These are phyloP conservation scores for Kuraishia ogatae DNA, from an alignment of 805 yeast species.

Conservation along the genomic window DNA sequence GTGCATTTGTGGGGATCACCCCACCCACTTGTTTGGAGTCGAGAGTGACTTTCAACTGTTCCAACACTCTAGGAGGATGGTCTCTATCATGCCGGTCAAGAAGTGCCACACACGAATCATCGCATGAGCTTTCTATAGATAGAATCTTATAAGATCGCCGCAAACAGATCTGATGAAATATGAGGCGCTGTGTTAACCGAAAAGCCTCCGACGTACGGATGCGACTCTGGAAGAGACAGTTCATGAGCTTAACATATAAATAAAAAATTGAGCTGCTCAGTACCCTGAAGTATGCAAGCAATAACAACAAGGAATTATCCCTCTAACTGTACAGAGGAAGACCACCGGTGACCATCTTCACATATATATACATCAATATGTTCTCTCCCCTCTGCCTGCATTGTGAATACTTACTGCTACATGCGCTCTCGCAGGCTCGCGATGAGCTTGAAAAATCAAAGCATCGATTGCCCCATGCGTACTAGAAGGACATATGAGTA, in stretches of 20 bases:
- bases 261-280: no score
- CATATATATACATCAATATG: no score
- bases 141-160: conserved; percentile 49
- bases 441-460: neutral
- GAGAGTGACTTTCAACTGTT: conserved; percentile 57
- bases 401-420: neutral
- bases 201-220: neutral
- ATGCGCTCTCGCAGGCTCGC: neutral
- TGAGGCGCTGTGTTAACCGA: neutral
- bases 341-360: no score
- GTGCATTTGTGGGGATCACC: conserved; percentile 79
- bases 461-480: neutral
- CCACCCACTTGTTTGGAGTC: conserved; percentile 70
- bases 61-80: conserved; percentile 39
- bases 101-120: conserved; percentile 86
- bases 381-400: neutral
- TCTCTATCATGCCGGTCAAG: conserved; percentile 36
- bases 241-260: neutral
- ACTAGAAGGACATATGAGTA: neutral
- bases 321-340: no score
- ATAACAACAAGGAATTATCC: no score
- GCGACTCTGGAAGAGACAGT: neutral
- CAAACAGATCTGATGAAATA: neutral
- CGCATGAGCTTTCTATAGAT: conserved; percentile 91
- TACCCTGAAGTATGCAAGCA: no score